These are phyloP conservation scores for Pseudoturritis turrita DNA, from an alignment of 345 rosid species.

Conservation along the genomic window DNA sequence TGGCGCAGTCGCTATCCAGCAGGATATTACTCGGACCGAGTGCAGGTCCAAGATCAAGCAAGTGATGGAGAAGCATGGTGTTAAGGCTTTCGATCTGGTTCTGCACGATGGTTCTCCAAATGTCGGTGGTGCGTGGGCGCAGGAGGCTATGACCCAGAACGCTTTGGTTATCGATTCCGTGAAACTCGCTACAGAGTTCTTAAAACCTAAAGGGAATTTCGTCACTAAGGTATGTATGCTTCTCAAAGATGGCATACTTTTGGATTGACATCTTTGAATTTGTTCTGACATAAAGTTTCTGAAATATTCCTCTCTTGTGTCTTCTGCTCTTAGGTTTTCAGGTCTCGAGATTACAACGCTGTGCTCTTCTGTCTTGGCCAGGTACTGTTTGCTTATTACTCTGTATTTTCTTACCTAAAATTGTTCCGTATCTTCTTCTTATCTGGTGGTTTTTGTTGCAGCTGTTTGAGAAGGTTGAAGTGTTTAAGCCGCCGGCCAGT, in stretches of 20 bases:
- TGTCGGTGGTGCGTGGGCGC: constrained; percentile 92
- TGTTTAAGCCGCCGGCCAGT: constrained; percentile 91
- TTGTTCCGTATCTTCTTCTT: background rate
- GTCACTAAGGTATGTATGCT: constrained; percentile 59
- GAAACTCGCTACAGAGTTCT: constrained; percentile 72
- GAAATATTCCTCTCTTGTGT: background rate
- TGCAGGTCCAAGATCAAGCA: constrained; percentile 63
- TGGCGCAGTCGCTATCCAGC: constrained; percentile 64
- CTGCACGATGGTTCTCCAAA: constrained; percentile 96
- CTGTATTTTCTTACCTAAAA: background rate
- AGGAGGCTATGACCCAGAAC: constrained; percentile 87
- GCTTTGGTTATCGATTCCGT: constrained; percentile 87
- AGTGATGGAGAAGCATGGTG: constrained; percentile 62
- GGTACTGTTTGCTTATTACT: constrained; percentile 35
- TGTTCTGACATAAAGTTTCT: background rate
- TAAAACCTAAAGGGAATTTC: constrained; percentile 71
- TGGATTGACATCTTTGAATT: background rate
- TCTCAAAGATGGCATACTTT: background rate
- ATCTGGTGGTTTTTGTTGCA: constrained; percentile 17
- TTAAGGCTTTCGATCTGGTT: constrained; percentile 62
- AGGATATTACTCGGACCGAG: constrained; percentile 79
- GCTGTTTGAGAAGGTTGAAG: constrained; percentile 95
- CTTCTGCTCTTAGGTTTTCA: constrained; percentile 55
- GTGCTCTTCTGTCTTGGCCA: constrained; percentile 71
- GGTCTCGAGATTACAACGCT: constrained; percentile 88